These are phyloP conservation scores for Saccharomyces hybrid DNA, from an alignment of 1,139 yeast genomes.

Conservation along the genomic window DNA sequence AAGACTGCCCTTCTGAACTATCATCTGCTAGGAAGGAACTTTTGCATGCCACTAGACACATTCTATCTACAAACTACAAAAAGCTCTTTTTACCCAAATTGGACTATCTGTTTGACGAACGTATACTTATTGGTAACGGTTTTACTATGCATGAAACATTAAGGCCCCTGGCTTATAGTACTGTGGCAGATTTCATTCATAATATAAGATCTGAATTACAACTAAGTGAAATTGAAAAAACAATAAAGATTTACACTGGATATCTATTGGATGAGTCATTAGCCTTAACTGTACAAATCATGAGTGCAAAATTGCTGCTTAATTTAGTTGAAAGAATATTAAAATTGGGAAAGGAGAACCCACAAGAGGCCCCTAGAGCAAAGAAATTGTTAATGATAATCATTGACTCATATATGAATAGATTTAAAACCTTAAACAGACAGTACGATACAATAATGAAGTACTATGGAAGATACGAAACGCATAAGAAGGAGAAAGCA, in stretches of 20 bases:
- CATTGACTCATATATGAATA: conserved; percentile 78
- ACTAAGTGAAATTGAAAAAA: conserved; percentile 78
- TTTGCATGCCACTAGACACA: conserved; percentile 89
- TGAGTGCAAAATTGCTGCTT: conserved; percentile 87
- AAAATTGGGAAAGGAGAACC: conserved; percentile 57
- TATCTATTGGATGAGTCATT: conserved; percentile 74
- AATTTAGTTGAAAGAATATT: conserved; percentile 84
- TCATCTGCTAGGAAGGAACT: conserved; percentile 90
- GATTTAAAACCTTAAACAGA: conserved; percentile 68
- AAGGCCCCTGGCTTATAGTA: conserved; percentile 83
- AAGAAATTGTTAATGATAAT: conserved; percentile 67
- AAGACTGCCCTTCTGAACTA: conserved; percentile 95
- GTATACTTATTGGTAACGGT: conserved; percentile 85
- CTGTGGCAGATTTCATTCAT: conserved; percentile 93
- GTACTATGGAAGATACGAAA: conserved; percentile 50
- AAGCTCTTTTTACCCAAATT: conserved; percentile 77
- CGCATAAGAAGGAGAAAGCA: conserved; percentile 27
- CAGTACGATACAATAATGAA: conserved; percentile 61
- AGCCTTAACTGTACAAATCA: conserved; percentile 87
- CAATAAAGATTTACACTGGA: conserved; percentile 75
- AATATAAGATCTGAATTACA: conserved; percentile 81
- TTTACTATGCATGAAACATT: conserved; percentile 84
- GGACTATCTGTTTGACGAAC: conserved; percentile 76
- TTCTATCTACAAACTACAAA: conserved; percentile 81
- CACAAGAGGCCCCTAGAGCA: conserved; percentile 67